Base-by-base conservation (phyloP, 768 basidiomycete genomes). In the Neoboletus subvelutipes region DNA sequence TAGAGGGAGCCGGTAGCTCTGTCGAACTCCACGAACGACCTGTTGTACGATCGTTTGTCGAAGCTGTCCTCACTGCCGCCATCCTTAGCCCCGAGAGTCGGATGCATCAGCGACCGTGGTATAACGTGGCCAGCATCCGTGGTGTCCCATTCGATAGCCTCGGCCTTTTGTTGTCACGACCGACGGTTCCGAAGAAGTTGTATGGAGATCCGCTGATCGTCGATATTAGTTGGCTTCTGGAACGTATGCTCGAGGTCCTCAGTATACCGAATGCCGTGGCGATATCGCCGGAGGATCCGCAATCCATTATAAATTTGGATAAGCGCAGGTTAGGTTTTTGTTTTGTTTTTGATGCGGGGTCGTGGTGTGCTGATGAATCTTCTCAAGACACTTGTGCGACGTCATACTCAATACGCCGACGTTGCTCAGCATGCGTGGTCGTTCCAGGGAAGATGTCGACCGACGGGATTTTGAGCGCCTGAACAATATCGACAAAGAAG, bases 161-260 rank as follows among this genome's bases (percentile, higher is more conserved):
- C 10, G 61, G 72, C 1, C 75, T 82, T 1, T 70, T 92, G 42
- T 71, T 92, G 41, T 75, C 78, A 18, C 78, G 79, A 50, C 83
- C 83, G 2, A 73, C 66, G 43, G 69, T 78, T 8, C 78, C 80
- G 47, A 70, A 75, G 11, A 71, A 78, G 18, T 66, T 74, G 13
- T 77, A 80, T 31, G 75, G 76, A 31, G 80, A 84, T 33, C 75
- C 80, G 7, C 72, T 92, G 45, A 83, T 85, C 4, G 80, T 88
- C 17, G 92, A 93, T 66, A 81, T 91, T 61, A 89, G 88, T 11
- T 94, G 91, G 90, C 72, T 92, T 39, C 68, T 94, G 55, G 92
- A 94, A 68, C 82, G 90, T 43, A 82, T 93, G 72, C 73, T 93
- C 36, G 92, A 93, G 67, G 77, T 93, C 46, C 82, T 92, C 56